These are phyloP conservation scores for Cupressus sempervirens DNA, from an alignment of 75 land plant genomes.

Conservation along the genomic window DNA sequence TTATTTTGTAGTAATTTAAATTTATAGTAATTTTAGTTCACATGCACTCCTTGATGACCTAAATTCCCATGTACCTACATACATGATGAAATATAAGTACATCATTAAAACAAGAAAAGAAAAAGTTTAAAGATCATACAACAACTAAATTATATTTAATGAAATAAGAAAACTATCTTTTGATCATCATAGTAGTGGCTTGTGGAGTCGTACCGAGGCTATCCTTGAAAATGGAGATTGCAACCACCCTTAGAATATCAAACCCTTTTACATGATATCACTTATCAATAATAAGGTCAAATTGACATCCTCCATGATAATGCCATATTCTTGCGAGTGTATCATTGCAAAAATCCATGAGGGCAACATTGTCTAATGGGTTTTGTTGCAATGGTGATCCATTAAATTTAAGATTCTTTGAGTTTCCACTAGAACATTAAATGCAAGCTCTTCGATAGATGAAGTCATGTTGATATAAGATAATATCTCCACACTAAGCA, in stretches of 20 bases:
- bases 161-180: no score
- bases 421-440: no score
- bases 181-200: no score
- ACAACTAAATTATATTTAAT: neutral
- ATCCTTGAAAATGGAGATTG: no score
- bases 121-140: no score
- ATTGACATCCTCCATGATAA: conserved; percentile 62
- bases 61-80: neutral
- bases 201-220: neutral
- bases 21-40: no score
- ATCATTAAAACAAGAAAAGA: no score
- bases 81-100: neutral
- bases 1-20: no score
- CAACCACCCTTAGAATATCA: no score
- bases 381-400: conserved; percentile 26
- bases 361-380: conserved; percentile 9
- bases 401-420: neutral
- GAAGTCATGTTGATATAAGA: conserved; percentile 35
- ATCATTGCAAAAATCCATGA: conserved; percentile 24
- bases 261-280: conserved; percentile 35
- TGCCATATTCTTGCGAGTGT: conserved; percentile 61
- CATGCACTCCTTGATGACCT: neutral
- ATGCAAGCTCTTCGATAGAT: no score
- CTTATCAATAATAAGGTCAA: conserved; percentile 36
- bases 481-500: conserved; percentile 39